Conservation (phyloP, 768 basidiomycete species). For the Candolleomyces aberdarensis region DNA sequence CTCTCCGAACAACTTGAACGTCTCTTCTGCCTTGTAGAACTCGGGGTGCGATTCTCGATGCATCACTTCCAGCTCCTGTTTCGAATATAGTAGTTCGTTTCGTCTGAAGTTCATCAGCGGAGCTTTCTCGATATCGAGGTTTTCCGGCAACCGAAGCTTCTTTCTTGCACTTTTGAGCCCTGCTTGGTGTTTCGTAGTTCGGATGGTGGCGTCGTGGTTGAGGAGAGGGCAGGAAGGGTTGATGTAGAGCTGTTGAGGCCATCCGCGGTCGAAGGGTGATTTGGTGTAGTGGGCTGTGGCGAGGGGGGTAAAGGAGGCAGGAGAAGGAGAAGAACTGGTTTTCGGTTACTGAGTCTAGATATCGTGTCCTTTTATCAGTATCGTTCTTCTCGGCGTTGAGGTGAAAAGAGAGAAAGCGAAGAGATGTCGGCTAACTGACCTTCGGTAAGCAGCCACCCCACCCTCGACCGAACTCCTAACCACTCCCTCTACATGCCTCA, state of each 20-base stretch:
- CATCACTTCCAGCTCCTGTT: conserved; percentile 44
- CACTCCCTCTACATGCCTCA: conserved; percentile 39
- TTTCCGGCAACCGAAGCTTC: conserved; percentile 33
- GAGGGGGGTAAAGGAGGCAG: conserved; percentile 60
- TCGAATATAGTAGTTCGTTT: conserved; percentile 54
- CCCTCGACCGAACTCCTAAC: conserved; percentile 58
- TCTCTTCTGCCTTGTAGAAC: conserved; percentile 9
- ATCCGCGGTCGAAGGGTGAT: conserved; percentile 54
- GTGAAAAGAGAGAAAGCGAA: background rate
- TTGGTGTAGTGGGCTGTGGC: conserved; percentile 61
- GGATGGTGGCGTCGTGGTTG: conserved; percentile 11
- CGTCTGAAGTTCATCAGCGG: conserved; percentile 67
- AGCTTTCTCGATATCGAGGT: conserved; percentile 54
- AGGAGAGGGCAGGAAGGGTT: conserved; percentile 51
- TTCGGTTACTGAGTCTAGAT: conserved; percentile 63
- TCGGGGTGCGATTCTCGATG: conserved; percentile 35
- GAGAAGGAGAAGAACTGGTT: conserved; percentile 75
- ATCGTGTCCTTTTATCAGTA: conserved; percentile 38
- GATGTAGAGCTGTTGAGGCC: conserved; percentile 65
- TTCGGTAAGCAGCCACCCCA: conserved; percentile 66
- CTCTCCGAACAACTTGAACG: conserved; percentile 48
- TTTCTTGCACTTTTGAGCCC: background rate
- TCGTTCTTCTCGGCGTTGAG: conserved; percentile 37
- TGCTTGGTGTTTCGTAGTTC: conserved; percentile 18
- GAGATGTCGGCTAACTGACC: conserved; percentile 52